These are phyloP conservation scores for Deuterostichococcus epilithicus DNA, from an alignment of 139 green algal species.

Conservation along the genomic window DNA sequence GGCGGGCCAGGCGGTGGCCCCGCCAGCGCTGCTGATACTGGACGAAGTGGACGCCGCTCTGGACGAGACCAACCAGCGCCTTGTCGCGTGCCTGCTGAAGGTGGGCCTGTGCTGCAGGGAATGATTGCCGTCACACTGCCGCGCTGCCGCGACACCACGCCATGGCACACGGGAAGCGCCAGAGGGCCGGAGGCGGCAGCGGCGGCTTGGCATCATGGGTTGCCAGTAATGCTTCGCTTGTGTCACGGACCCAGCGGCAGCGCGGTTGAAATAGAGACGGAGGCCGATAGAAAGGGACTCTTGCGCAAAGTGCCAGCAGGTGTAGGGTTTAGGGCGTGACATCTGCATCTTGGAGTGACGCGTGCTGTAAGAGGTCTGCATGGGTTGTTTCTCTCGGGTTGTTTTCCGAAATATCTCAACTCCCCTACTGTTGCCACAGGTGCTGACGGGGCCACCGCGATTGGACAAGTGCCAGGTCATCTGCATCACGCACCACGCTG, in stretches of 20 bases:
- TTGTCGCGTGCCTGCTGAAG: constrained; percentile 25
- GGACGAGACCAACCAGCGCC: constrained; percentile 54
- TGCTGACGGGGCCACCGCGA: not conserved
- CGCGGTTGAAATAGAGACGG: too few relatives aligned
- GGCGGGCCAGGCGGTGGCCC: constrained; percentile 11
- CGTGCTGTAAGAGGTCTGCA: not conserved
- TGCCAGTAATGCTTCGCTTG: too few relatives aligned
- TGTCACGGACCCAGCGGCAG: too few relatives aligned
- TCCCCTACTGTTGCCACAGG: constrained; percentile 8
- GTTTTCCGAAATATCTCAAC: not conserved
- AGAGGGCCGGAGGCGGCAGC: too few relatives aligned
- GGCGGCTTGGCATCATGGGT: too few relatives aligned
- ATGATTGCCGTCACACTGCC: not conserved
- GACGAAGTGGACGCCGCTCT: constrained; percentile 61
- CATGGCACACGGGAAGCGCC: too few relatives aligned
- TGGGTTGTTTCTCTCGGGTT: not conserved
- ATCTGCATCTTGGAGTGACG: not conserved
- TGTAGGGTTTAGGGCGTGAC: too few relatives aligned
- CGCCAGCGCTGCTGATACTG: constrained; percentile 27
- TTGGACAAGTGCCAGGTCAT: constrained; percentile 27
- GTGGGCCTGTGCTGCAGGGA: not conserved
- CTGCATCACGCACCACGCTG: constrained; percentile 39
- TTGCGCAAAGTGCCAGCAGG: too few relatives aligned
- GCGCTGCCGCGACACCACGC: too few relatives aligned
- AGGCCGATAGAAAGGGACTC: too few relatives aligned